Evolutionary conservation across 1,284 basidiomycete genomes (phyloP).

Genomic region (Melanopsichium pennsylvanicum): DNA sequence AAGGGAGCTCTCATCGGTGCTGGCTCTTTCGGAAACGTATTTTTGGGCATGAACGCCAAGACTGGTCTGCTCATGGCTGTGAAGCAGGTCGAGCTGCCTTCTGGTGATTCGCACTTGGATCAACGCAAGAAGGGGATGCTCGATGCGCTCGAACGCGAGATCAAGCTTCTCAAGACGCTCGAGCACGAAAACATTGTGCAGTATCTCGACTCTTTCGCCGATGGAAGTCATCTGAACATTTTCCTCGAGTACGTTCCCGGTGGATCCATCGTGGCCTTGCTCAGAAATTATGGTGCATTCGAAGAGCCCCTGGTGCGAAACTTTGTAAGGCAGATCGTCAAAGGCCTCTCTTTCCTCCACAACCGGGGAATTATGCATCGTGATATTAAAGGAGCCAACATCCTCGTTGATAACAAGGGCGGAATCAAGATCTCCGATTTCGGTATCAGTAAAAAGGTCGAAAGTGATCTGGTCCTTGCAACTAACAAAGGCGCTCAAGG

Average conservation of each 20-base stretch:
- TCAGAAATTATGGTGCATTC: slow-evolving; percentile 94
- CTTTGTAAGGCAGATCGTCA: slow-evolving; percentile 91
- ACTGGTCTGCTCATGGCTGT: slow-evolving; percentile 97
- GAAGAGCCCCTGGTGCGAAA: slow-evolving; percentile 93
- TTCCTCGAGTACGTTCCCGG: slow-evolving; percentile 99
- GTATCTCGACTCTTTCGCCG: slow-evolving; percentile 73
- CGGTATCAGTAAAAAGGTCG: slow-evolving; percentile 97
- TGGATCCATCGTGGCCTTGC: slow-evolving; percentile 89
- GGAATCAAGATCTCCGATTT: slow-evolving; percentile 99
- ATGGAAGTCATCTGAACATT: slow-evolving; percentile 80
- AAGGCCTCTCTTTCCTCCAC: slow-evolving; percentile 91
- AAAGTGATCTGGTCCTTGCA: slow-evolving; percentile 71
- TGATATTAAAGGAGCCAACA: slow-evolving; percentile 98
- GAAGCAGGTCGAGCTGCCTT: slow-evolving; percentile 95
- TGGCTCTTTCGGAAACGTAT: slow-evolving; percentile 70
- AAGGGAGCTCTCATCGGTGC: slow-evolving; percentile 97
- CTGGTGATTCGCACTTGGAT: slow-evolving; percentile 84
- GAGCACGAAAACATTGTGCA: slow-evolving; percentile 98
- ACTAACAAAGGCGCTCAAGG: slow-evolving; percentile 25
- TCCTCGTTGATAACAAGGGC: slow-evolving; percentile 97
- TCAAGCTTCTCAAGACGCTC: slow-evolving; percentile 91
- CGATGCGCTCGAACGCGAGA: slow-evolving; percentile 91
- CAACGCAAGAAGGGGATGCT: slow-evolving; percentile 95
- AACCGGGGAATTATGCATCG: slow-evolving; percentile 94
- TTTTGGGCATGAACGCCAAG: slow-evolving; percentile 94